These are phyloP conservation scores for Neoboletus magnificus DNA, from an alignment of 768 basidiomycete genomes.

Conservation along the genomic window DNA sequence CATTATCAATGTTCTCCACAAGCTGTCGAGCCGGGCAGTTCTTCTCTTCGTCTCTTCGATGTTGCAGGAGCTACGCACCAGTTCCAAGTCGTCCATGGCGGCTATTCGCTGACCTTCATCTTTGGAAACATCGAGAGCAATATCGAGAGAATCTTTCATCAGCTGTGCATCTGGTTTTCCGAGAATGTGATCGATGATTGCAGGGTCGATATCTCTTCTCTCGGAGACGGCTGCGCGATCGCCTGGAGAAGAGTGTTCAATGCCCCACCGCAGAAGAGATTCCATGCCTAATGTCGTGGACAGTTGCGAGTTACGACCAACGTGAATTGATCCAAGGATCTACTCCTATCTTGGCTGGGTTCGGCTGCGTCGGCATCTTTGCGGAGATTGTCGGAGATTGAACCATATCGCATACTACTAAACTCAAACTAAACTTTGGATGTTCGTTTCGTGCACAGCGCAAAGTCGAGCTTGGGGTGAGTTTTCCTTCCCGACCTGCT, in stretches of 20 bases:
- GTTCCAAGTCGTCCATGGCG: conserved; percentile 82
- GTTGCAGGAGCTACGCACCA: conserved; percentile 48
- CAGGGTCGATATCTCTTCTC: conserved; percentile 66
- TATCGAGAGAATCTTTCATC: conserved; percentile 77
- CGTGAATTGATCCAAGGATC: no score
- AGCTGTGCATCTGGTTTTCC: conserved; percentile 78
- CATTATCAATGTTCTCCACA: conserved; percentile 87
- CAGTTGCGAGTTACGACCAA: neutral
- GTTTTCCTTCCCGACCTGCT: conserved; percentile 12
- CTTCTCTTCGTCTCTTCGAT: neutral
- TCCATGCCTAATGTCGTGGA: conserved; percentile 46
- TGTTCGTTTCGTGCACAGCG: no score
- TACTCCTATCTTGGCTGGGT: conserved; percentile 7
- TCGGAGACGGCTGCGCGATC: conserved; percentile 33
- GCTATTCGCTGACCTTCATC: conserved; percentile 57
- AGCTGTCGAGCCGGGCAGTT: conserved; percentile 43
- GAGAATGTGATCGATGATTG: conserved; percentile 79
- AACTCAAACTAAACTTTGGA: no score
- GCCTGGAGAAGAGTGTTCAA: conserved; percentile 58
- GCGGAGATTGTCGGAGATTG: conserved; percentile 16
- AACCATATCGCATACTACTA: conserved; percentile 1
- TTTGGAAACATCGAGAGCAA: conserved; percentile 55
- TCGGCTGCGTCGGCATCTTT: conserved; percentile 15
- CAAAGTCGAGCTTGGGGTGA: conserved; percentile 18
- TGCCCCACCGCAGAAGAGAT: conserved; percentile 76